These are phyloP conservation scores for Zoysia japonica DNA, from an alignment of 176 grass and related monocot genomes.

Conservation along the genomic window DNA sequence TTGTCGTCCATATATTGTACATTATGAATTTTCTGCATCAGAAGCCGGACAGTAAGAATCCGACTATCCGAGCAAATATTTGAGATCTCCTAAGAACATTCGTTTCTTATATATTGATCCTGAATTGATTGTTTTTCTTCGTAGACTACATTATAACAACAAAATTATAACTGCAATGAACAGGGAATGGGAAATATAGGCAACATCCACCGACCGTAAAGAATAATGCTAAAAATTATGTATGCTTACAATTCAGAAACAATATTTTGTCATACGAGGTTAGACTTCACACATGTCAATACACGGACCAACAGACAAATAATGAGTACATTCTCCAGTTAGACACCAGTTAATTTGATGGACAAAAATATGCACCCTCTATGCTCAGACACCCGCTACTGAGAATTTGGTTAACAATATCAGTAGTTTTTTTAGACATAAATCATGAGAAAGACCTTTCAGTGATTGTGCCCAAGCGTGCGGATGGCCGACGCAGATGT, in stretches of 20 bases:
- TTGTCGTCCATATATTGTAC: neutral
- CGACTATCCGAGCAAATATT: neutral
- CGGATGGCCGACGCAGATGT: slow-evolving; percentile 50
- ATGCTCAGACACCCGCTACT: slow-evolving; percentile 31
- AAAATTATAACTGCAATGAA: neutral
- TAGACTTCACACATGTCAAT: slow-evolving; percentile 37
- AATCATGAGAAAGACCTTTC: slow-evolving; percentile 45
- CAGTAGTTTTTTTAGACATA: slow-evolving; percentile 13
- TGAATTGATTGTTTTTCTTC: too few species aligned
- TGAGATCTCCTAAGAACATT: too few species aligned
- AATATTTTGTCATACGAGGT: slow-evolving; percentile 42
- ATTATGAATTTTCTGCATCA: neutral
- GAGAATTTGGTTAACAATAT: slow-evolving; percentile 20
- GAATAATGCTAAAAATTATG: neutral
- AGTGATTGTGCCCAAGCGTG: slow-evolving; percentile 50
- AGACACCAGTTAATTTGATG: slow-evolving; percentile 43
- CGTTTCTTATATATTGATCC: too few species aligned
- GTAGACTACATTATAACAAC: too few species aligned
- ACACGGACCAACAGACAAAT: slow-evolving; percentile 25
- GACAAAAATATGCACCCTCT: slow-evolving; percentile 1
- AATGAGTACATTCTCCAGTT: slow-evolving; percentile 40
- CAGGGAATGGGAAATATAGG: neutral
- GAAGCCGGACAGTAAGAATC: neutral
- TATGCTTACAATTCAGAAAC: slow-evolving; percentile 44
- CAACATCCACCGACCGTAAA: neutral